Evolutionary conservation across 805 yeast genomes (phyloP), one percentile per base, ranked within the genome.

Genomic region (Candida xyloterini): DNA sequence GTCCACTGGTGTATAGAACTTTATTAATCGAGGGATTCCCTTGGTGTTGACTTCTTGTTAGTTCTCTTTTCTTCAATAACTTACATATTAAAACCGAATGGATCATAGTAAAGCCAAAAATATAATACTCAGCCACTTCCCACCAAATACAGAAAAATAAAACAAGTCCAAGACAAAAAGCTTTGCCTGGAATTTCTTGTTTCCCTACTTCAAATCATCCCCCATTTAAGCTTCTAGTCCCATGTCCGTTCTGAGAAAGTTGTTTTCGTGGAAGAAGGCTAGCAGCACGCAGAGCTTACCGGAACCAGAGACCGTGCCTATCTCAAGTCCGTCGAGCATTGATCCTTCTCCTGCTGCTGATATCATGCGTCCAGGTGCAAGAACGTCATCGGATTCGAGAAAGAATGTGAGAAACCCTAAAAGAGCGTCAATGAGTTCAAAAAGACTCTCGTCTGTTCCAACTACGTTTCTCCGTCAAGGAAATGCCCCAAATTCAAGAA

Each of bases 1-100:
- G 46, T 90, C 95, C 14, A 91, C 84, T 2, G 95, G 95, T 0
- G 96, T 86, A 60, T 93, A 93, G 67, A 91, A 93, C 62, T 89
- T 89, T 60, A 85, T 78, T 33, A 93, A 68, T 40, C 99, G 76
- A 1, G 98, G 96, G 33, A 85, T 74, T 2, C 97, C 95, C 53
- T 84, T 84, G 50, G 84, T 89, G 64, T 91, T 91, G 63, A 93
- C 91, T 82, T 18, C 18, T 8, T 15, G 44, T 41, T 33, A 29
- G 43, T 18, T 6, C 6, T 18, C 20, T 18, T 18, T 18, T 18
- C 20, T 18, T 18, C 6, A 6, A 6, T 6, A 18, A 46, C 52
- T 36, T 34, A 48, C 52, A 57, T 10, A 57, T 52, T 23, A 57
- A 46, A 13, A 56, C 58, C 1, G 61, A 52, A 24, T 56, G 60